Percentiles rank a stretch among this genome's conserved stretches.
These are phyloP conservation scores for Schwanniomyces yamadae DNA, from an alignment of 805 yeast genomes.

Conservation along the genomic window DNA sequence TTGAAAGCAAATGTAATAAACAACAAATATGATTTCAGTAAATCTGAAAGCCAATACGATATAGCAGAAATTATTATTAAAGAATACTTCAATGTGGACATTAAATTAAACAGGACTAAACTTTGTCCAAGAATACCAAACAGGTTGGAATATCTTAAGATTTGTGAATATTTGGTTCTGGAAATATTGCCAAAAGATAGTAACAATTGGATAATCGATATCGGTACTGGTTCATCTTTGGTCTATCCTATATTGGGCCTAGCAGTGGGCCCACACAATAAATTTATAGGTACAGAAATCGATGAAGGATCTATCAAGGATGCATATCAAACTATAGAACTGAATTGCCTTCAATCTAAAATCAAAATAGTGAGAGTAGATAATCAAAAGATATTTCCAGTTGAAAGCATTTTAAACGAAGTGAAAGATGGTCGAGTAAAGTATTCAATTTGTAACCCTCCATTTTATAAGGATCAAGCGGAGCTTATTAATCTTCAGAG, in stretches of 20 bases:
- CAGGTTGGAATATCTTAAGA: conserved; percentile 15
- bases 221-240: conserved; percentile 22
- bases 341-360: neutral
- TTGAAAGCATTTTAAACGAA: neutral
- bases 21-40: conserved; percentile 11
- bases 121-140: conserved; percentile 21
- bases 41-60: conserved; percentile 13
- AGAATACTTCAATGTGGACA: conserved; percentile 11
- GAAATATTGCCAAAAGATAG: conserved; percentile 5
- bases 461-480: conserved; percentile 13
- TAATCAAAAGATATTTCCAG: neutral
- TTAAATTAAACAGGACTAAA: conserved; percentile 10
- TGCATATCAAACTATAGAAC: conserved; percentile 5
- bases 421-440: conserved; percentile 2
- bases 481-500: conserved; percentile 9
- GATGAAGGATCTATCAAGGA: conserved; percentile 11
- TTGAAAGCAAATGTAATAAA: neutral
- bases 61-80: conserved; percentile 14
- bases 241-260: conserved; percentile 16
- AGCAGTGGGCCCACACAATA: neutral
- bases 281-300: conserved; percentile 17
- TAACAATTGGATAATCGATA: conserved; percentile 11
- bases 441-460: conserved; percentile 21
- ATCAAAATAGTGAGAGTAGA: conserved; percentile 1
- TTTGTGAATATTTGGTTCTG: conserved; percentile 12